Evolutionary conservation across 306 rosid species (phyloP), one percentile per base, ranked within the genome.

Genomic region (Fagus sylvatica): DNA sequence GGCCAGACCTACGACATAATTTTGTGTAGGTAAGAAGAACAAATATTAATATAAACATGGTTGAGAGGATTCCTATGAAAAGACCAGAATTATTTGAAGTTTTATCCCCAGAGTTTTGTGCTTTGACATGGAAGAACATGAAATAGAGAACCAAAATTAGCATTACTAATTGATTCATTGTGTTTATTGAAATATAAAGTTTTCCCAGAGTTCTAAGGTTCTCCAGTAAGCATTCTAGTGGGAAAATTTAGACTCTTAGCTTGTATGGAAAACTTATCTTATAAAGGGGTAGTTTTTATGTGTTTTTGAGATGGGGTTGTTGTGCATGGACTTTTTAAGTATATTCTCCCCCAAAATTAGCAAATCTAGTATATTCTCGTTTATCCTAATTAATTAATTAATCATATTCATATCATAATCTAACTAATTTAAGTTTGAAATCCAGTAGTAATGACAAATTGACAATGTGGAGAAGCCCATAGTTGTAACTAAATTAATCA

Each of bases 21-120:
- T 91, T 92, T 2, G 90, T 91, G 72, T 88, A 93, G 32, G 79
- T 54, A 68, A 96, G 92, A 33, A 96, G 89, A 71, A 86, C 1
- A 43, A 88, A 85, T 71, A 98, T 96, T 2, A 96, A 10, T 6
- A 80, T 36, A 39, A 93, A 90, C 91, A 91, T 82, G 42, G 83
- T 30, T 6, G 86, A 55, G 1, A 93, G 87, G 75, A 93, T 72
- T 55, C 81, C 91, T 37, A 91, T 79, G 57, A 96, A 97, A 84
- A 93, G 86, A 36, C 70, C 96, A 74, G 90, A 88, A 71, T 86
- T 91, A 53, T 90, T 68, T 56, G 6, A 73, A 80, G 33, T 33
- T 75, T 71, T 88, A 80, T 12, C 78, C 6, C 1, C 11, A 0
- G 56, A 1, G 15, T 28, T 0, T 76, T 84, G 94, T 85, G 93